Conservation (phyloP, 352 stramenopile species). For the Halophytophthora batemanensis region DNA sequence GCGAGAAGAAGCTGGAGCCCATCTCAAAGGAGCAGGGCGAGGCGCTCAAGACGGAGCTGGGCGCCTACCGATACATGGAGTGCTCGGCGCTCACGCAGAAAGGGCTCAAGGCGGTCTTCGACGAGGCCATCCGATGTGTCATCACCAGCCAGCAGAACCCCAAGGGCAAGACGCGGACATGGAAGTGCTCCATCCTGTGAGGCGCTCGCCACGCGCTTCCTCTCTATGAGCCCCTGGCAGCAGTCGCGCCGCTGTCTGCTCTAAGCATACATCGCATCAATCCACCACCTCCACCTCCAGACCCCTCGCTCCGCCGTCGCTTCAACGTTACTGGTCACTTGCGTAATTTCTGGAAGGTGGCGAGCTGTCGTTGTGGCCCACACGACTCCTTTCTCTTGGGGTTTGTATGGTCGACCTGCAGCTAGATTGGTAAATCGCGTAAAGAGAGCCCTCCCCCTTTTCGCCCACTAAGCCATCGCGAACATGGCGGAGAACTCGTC, state of each 20-base stretch:
- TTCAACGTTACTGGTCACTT: too few relatives aligned
- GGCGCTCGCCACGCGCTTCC: not conserved
- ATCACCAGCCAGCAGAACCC: conserved; percentile 77
- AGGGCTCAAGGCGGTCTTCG: conserved; percentile 93
- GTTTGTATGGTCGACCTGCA: too few relatives aligned
- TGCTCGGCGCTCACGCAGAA: conserved; percentile 93
- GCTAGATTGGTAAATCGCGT: too few relatives aligned
- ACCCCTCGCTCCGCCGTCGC: too few relatives aligned
- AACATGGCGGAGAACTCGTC: conserved; percentile 42
- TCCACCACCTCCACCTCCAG: too few relatives aligned
- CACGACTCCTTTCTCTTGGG: too few relatives aligned
- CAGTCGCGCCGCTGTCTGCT: not conserved
- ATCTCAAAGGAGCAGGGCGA: conserved; percentile 83
- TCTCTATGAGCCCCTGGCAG: conserved; percentile 5
- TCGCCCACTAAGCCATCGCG: not conserved
- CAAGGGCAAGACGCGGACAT: conserved; percentile 40
- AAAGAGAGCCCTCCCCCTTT: too few relatives aligned
- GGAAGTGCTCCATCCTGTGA: conserved; percentile 74
- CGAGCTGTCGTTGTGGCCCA: too few relatives aligned
- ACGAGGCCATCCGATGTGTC: conserved; percentile 91
- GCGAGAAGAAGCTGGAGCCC: conserved; percentile 79
- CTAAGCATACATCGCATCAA: too few relatives aligned
- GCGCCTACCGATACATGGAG: conserved; percentile 92
- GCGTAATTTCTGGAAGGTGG: too few relatives aligned
- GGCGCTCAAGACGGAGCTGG: conserved; percentile 85